Conservation (phyloP, 805 yeast genomes). For the Wickerhamiella slavikovae region DNA sequence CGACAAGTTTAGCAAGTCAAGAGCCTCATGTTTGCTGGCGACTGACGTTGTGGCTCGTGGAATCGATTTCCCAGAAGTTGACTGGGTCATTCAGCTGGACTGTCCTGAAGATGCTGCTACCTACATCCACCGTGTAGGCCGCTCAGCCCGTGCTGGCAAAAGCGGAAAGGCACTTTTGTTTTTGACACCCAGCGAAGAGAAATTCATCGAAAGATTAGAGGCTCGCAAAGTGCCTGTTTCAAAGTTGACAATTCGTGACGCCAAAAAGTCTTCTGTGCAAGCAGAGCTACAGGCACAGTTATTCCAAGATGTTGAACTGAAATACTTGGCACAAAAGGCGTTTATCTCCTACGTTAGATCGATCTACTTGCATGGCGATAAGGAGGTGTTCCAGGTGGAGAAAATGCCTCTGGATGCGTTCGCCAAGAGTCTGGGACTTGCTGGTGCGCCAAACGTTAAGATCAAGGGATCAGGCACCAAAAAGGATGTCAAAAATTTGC, state of each 20-base stretch:
- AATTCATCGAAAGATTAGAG: constrained; percentile 43
- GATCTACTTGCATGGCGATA: constrained; percentile 68
- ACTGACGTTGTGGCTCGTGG: constrained; percentile 90
- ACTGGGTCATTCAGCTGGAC: constrained; percentile 87
- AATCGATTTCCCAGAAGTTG: constrained; percentile 77
- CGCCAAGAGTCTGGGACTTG: constrained; percentile 79
- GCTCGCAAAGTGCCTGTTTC: constrained; percentile 47
- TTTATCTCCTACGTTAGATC: constrained; percentile 81
- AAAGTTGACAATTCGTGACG: constrained; percentile 51
- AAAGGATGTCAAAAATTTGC: constrained; percentile 62
- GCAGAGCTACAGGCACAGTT: constrained; percentile 76
- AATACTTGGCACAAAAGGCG: constrained; percentile 88
- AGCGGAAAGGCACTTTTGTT: constrained; percentile 64
- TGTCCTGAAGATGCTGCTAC: constrained; percentile 84
- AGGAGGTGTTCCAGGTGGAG: constrained; percentile 61
- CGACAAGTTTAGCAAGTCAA: constrained; percentile 53
- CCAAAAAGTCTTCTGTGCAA: constrained; percentile 53
- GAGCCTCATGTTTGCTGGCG: constrained; percentile 64
- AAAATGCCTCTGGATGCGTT: constrained; percentile 61
- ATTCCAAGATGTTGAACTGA: constrained; percentile 78
- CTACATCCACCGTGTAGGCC: constrained; percentile 77
- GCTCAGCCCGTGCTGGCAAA: constrained; percentile 76
- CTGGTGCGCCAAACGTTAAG: constrained; percentile 89
- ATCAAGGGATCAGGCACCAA: constrained; percentile 25
- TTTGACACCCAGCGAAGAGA: constrained; percentile 69